Conservation (phyloP, 805 yeast species). For the Candida silvicultrix region DNA sequence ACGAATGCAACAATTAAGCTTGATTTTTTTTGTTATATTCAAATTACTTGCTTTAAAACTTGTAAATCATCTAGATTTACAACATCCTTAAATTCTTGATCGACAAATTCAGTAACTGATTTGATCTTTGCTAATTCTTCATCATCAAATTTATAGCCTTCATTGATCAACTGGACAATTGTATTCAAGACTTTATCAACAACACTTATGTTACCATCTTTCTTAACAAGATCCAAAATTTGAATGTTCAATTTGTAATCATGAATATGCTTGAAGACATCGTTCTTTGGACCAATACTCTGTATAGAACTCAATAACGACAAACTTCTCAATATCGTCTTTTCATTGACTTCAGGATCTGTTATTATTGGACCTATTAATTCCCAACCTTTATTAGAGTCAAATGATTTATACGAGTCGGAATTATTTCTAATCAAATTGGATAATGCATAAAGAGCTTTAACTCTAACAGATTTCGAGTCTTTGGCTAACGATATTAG, state of each 20-base stretch:
- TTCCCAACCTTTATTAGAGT: constrained; percentile 55
- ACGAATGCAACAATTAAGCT: neutral
- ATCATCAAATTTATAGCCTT: constrained; percentile 38
- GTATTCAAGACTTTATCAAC: constrained; percentile 53
- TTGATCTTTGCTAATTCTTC: constrained; percentile 34
- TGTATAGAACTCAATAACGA: constrained; percentile 55
- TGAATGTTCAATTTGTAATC: constrained; percentile 22
- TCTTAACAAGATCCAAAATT: constrained; percentile 19
- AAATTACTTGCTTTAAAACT: constrained; percentile 37
- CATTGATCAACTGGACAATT: constrained; percentile 37
- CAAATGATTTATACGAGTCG: constrained; percentile 50
- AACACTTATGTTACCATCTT: constrained; percentile 35
- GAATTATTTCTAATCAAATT: constrained; percentile 65
- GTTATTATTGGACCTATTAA: constrained; percentile 30
- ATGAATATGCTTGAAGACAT: constrained; percentile 32
- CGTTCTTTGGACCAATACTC: constrained; percentile 41
- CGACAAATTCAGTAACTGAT: constrained; percentile 30
- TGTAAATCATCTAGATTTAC: constrained; percentile 50
- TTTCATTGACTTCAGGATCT: constrained; percentile 23
- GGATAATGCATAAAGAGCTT: constrained; percentile 75
- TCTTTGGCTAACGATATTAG: constrained; percentile 36
- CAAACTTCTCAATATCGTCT: constrained; percentile 44
- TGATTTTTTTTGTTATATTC: constrained; percentile 1
- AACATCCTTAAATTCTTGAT: constrained; percentile 36
- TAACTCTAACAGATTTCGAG: constrained; percentile 35